Conservation (phyloP, 345 rosid species). For the Eucalyptus tenuipes region DNA sequence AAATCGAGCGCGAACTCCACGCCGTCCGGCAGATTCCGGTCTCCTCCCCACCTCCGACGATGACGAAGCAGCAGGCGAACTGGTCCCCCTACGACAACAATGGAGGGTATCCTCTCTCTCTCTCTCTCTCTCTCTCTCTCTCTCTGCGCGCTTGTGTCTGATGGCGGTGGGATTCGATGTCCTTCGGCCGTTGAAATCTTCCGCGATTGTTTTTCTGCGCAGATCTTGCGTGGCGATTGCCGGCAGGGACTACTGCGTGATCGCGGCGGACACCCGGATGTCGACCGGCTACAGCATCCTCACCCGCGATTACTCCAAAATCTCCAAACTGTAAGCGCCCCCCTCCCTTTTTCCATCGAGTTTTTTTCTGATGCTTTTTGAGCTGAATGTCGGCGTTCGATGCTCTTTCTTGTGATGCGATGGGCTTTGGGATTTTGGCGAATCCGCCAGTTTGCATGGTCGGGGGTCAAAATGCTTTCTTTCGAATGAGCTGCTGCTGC, state of each 20-base stretch:
- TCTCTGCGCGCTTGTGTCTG: background rate
- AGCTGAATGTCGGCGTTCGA: background rate
- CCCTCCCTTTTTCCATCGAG: background rate
- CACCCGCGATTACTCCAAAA: slow-evolving; percentile 86
- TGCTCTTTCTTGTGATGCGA: background rate
- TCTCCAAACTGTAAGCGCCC: slow-evolving; percentile 50
- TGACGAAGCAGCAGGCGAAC: slow-evolving; percentile 74
- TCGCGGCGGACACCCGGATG: slow-evolving; percentile 98
- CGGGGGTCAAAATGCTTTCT: background rate
- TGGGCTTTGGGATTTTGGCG: background rate
- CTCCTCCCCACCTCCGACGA: background rate
- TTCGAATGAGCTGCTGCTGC: background rate
- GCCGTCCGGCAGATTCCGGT: background rate
- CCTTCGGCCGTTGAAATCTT: background rate
- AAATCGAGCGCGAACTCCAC: background rate
- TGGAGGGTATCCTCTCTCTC: slow-evolving; percentile 60
- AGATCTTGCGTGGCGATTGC: slow-evolving; percentile 94
- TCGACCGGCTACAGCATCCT: slow-evolving; percentile 88
- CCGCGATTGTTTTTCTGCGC: background rate
- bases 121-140: background rate
- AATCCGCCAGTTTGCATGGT: background rate
- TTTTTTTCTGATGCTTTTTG: background rate
- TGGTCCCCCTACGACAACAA: slow-evolving; percentile 97
- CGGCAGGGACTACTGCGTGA: slow-evolving; percentile 88
- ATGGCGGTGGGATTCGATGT: background rate